These are phyloP conservation scores for Phialemonium atrogriseum DNA, from an alignment of 2,329 filamentous ascomycete genomes.

Conservation along the genomic window DNA sequence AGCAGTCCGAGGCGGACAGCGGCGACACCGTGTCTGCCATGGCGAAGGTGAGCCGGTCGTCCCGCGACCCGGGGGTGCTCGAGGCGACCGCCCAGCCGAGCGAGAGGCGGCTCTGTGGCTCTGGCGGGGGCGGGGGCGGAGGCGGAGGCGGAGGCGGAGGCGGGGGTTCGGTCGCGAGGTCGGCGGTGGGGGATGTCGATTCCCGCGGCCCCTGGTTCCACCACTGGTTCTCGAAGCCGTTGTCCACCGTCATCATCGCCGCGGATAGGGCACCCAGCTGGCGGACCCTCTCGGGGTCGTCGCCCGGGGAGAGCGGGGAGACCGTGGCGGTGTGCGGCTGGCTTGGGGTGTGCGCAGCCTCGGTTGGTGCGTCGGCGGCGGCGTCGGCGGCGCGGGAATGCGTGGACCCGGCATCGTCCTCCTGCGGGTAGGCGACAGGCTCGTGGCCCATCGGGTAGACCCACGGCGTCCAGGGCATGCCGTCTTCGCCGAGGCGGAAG, in stretches of 20 bases:
- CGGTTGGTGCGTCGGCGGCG: background rate
- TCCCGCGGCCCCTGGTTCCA: conserved; percentile 40
- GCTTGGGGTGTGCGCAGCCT: too few relatives aligned
- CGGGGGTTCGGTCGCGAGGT: conserved; percentile 4
- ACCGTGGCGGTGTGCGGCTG: too few relatives aligned
- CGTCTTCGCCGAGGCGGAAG: conserved; percentile 37
- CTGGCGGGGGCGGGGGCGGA: too few relatives aligned
- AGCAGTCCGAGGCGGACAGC: conserved; percentile 22
- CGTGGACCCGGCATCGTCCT: conserved; percentile 12
- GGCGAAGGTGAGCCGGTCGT: conserved; percentile 1
- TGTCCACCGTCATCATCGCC: conserved; percentile 49
- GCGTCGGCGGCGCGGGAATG: conserved; percentile 10
- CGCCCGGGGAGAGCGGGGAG: conserved; percentile 14
- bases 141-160: too few relatives aligned
- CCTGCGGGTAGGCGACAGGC: conserved; percentile 18
- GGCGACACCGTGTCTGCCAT: conserved; percentile 25
- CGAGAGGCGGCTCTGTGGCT: too few relatives aligned
- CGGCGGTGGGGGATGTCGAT: conserved; percentile 10
- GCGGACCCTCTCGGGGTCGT: conserved; percentile 25
- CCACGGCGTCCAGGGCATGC: conserved; percentile 36
- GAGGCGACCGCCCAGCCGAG: conserved; percentile 19
- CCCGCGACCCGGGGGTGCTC: conserved; percentile 4
- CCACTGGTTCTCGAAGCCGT: conserved; percentile 50
- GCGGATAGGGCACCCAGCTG: conserved; percentile 41
- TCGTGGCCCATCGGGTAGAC: conserved; percentile 24